A percentile compares a stretch with the other conserved stretches of the same genome.
Evolutionary conservation across 139 green algal species (phyloP).

Genomic region (Volvox reticuliferus): DNA sequence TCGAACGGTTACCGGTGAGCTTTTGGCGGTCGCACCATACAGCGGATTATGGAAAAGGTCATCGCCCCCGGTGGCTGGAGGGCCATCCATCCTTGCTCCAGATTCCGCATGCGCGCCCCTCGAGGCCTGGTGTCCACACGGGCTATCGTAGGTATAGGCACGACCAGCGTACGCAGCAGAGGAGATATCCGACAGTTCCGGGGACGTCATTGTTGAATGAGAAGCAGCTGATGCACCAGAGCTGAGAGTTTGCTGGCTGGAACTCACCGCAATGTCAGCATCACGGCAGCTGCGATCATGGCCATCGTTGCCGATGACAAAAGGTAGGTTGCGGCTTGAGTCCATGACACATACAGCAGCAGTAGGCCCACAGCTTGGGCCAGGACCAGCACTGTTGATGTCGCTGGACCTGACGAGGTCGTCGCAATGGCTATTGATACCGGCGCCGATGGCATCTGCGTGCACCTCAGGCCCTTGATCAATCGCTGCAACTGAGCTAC

Average conservation of each 20-base stretch:
- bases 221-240: background rate
- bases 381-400: background rate
- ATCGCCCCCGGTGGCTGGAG: background rate
- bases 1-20: background rate
- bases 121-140: background rate
- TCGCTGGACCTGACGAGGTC: background rate
- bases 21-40: background rate
- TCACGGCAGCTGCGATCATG: background rate
- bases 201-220: background rate
- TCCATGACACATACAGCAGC: background rate
- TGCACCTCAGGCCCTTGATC: too few relatives aligned
- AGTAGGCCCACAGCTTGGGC: background rate
- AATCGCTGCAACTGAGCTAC: too few relatives aligned
- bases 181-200: slow-evolving; percentile 18
- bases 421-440: too few relatives aligned
- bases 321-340: too few relatives aligned
- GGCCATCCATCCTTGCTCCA: background rate
- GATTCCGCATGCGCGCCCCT: background rate
- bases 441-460: too few relatives aligned
- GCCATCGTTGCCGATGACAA: too few relatives aligned
- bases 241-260: background rate
- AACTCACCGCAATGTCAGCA: background rate
- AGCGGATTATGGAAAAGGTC: slow-evolving; percentile 37
- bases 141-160: background rate
- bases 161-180: background rate